Conservation (phyloP, 2,329 filamentous ascomycete genomes). For the Xylaria sp. region DNA sequence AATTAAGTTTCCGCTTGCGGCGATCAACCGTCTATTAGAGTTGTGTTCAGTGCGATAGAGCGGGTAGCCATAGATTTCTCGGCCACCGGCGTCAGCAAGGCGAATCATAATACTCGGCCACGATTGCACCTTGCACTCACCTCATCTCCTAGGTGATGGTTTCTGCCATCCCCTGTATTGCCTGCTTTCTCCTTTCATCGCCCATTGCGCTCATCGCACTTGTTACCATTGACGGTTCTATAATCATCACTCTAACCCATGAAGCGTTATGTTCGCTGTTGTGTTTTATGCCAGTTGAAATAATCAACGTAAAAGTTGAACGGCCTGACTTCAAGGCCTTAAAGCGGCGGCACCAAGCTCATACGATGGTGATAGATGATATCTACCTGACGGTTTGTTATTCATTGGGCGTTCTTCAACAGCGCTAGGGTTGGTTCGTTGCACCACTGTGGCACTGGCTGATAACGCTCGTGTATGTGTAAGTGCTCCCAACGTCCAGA, state of each 20-base stretch:
- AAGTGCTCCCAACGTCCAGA: neutral
- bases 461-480: neutral
- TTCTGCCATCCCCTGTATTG: neutral
- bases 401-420: neutral
- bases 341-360: neutral
- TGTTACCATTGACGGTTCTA: neutral
- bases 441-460: neutral
- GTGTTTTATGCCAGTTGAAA: too few relatives aligned
- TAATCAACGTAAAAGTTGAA: neutral
- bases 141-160: neutral
- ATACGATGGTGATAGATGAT: neutral
- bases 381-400: neutral
- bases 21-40: neutral
- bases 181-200: neutral
- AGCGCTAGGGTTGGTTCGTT: too few relatives aligned
- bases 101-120: too few relatives aligned
- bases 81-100: too few relatives aligned
- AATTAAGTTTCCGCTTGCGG: neutral
- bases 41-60: too few relatives aligned
- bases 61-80: too few relatives aligned
- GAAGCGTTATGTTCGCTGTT: too few relatives aligned
- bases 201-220: neutral
- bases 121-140: neutral
- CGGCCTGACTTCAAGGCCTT: neutral
- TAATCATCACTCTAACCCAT: neutral